These are phyloP conservation scores for Rhododendron kiyosumense DNA, from an alignment of 148 eudicot genomes.

Conservation along the genomic window DNA sequence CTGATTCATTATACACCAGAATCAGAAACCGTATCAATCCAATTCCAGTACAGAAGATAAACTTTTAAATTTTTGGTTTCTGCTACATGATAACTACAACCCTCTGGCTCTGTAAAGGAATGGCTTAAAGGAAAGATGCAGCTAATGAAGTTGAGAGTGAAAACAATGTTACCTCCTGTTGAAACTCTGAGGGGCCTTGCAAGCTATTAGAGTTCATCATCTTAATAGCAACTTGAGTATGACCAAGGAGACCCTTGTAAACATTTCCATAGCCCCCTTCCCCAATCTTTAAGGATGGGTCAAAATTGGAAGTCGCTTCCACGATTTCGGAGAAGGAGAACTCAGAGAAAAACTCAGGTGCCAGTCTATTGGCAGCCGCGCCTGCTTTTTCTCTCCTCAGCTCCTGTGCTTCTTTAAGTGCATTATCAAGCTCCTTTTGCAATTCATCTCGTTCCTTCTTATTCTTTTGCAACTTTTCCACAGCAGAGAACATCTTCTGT, in stretches of 20 bases:
- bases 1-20: background rate
- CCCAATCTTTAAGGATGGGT: conserved; percentile 60
- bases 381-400: conserved; percentile 35
- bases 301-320: conserved; percentile 60
- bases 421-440: conserved; percentile 54
- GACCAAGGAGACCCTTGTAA: conserved; percentile 58
- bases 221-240: conserved; percentile 79
- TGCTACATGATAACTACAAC: background rate
- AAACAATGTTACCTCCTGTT: conserved; percentile 65
- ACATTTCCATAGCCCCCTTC: conserved; percentile 82
- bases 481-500: conserved; percentile 59
- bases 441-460: conserved; percentile 68
- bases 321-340: conserved; percentile 64
- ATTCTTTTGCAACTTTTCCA: conserved; percentile 55
- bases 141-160: background rate
- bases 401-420: conserved; percentile 47
- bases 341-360: conserved; percentile 45
- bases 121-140: background rate
- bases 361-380: conserved; percentile 30
- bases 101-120: background rate
- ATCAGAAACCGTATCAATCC: background rate
- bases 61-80: background rate
- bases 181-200: conserved; percentile 70
- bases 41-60: background rate
- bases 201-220: conserved; percentile 45